These are phyloP conservation scores for Lachancea cidri DNA, from an alignment of 805 yeast genomes.

Conservation along the genomic window DNA sequence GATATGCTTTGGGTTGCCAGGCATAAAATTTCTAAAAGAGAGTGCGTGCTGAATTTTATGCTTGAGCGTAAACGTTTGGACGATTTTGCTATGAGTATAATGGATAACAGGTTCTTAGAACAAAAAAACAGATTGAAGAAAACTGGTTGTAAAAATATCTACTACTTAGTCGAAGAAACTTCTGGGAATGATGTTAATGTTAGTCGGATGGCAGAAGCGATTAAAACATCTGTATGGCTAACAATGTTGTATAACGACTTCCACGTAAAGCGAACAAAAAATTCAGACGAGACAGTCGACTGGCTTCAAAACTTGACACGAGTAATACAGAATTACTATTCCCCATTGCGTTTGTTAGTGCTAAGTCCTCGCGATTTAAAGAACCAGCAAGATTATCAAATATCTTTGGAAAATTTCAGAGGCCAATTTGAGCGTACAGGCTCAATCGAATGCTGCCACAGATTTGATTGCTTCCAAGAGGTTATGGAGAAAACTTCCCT, in stretches of 20 bases:
- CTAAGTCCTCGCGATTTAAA: constrained; percentile 46
- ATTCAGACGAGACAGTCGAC: constrained; percentile 68
- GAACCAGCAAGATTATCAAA: constrained; percentile 47
- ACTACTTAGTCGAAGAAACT: constrained; percentile 77
- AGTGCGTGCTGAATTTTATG: constrained; percentile 73
- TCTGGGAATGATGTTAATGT: constrained; percentile 34
- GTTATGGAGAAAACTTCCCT: constrained; percentile 64
- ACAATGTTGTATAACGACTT: constrained; percentile 63
- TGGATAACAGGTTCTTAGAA: constrained; percentile 84
- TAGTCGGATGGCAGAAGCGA: constrained; percentile 50
- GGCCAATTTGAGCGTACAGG: constrained; percentile 36
- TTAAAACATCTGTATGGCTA: constrained; percentile 71
- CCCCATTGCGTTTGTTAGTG: constrained; percentile 40
- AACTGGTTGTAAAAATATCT: constrained; percentile 61
- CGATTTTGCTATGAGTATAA: constrained; percentile 75
- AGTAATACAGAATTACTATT: constrained; percentile 44
- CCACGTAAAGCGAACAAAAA: constrained; percentile 59
- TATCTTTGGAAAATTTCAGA: constrained; percentile 40
- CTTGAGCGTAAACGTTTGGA: constrained; percentile 86
- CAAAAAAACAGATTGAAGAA: constrained; percentile 74
- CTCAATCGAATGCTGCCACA: constrained; percentile 40
- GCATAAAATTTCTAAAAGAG: constrained; percentile 49
- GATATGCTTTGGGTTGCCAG: constrained; percentile 88
- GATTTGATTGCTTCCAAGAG: constrained; percentile 53
- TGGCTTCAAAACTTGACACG: constrained; percentile 39